A percentile compares a stretch with the other conserved stretches of the same genome.
Evolutionary conservation across 345 rosid species (phyloP).

Genomic region (Lagerstroemia speciosa): DNA sequence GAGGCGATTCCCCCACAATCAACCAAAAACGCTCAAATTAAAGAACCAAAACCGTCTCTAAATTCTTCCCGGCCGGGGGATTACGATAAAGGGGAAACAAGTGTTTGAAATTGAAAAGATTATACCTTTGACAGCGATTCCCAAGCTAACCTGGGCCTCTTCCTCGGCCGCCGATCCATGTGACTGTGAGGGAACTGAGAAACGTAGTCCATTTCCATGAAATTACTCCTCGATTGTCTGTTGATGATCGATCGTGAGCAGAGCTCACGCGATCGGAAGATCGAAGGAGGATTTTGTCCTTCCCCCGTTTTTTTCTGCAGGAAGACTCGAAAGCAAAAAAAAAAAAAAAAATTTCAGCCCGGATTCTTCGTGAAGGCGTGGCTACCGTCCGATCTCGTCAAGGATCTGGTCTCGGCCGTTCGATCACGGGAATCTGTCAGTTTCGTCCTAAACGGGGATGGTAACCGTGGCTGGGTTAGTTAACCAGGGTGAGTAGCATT

Average conservation of each 20-base stretch:
- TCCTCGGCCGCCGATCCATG: conserved; percentile 61
- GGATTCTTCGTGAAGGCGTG: conserved; percentile 11
- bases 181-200: conserved; percentile 36
- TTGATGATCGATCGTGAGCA: conserved; percentile 8
- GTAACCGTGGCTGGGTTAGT: too few relatives aligned
- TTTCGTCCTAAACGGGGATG: not conserved
- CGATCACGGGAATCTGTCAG: not conserved
- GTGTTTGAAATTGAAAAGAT: too few relatives aligned
- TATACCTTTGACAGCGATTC: conserved; percentile 45
- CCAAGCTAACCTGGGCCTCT: conserved; percentile 54
- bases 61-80: too few relatives aligned
- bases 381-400: conserved; percentile 14
- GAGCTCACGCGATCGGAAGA: conserved; percentile 7
- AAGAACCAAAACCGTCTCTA: not conserved
- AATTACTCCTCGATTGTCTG: conserved; percentile 2
- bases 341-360: not conserved
- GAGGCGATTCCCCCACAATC: not conserved
- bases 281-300: not conserved
- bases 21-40: not conserved
- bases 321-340: not conserved
- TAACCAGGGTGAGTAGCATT: too few relatives aligned
- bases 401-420: conserved; percentile 6
- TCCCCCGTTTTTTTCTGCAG: not conserved
- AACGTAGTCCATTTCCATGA: conserved; percentile 45
- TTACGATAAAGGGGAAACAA: too few relatives aligned